Conservation (phyloP, 148 eudicot species). For the Polygonum maritimum region DNA sequence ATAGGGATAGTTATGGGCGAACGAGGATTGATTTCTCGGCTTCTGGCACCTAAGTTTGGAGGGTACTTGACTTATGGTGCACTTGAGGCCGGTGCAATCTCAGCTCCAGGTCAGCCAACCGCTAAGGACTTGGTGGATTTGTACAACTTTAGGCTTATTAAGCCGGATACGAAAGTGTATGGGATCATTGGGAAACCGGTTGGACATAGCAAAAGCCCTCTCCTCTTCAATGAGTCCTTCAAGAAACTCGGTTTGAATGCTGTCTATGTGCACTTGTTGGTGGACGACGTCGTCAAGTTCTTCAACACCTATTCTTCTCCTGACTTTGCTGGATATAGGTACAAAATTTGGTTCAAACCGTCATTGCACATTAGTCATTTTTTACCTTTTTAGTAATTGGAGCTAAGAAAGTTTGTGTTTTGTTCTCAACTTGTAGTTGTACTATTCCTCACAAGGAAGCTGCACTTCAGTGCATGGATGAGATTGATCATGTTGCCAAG, state of each 20-base stretch:
- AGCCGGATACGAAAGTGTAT: slow-evolving; percentile 55
- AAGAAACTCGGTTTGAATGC: slow-evolving; percentile 45
- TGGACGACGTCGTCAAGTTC: slow-evolving; percentile 49
- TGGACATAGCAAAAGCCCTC: slow-evolving; percentile 63
- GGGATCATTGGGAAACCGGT: slow-evolving; percentile 75
- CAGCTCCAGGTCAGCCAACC: slow-evolving; percentile 82
- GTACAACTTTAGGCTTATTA: slow-evolving; percentile 56
- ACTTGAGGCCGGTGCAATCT: slow-evolving; percentile 46
- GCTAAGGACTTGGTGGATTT: slow-evolving; percentile 47
- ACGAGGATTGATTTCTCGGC: slow-evolving; percentile 54
- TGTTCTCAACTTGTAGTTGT: slow-evolving; percentile 29
- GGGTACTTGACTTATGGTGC: slow-evolving; percentile 72
- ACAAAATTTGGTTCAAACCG: not conserved
- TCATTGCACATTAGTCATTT: not conserved
- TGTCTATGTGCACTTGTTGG: slow-evolving; percentile 59
- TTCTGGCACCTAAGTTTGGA: slow-evolving; percentile 69
- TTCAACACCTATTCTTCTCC: slow-evolving; percentile 50
- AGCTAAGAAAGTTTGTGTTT: not conserved
- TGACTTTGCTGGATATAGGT: slow-evolving; percentile 78
- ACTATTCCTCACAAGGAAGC: slow-evolving; percentile 81
- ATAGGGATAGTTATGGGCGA: slow-evolving; percentile 78
- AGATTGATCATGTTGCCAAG: slow-evolving; percentile 67
- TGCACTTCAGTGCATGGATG: slow-evolving; percentile 48
- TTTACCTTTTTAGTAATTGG: not conserved
- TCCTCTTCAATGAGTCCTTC: slow-evolving; percentile 49